Evolutionary conservation across 495 filamentous ascomycete genomes (phyloP).

Genomic region (Neurospora sp.): DNA sequence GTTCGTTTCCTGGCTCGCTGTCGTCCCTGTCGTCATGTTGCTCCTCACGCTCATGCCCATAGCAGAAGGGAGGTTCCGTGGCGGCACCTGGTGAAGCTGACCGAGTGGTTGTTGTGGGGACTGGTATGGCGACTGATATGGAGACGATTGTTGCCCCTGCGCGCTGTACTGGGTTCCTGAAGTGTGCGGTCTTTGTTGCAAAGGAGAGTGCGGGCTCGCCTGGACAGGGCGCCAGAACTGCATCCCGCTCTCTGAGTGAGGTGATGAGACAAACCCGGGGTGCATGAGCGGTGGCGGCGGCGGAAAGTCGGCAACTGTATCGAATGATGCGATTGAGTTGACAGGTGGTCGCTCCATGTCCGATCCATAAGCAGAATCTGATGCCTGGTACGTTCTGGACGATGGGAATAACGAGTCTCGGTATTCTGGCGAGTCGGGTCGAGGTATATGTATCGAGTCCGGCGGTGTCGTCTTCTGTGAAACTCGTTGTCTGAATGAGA

Average conservation of each 20-base stretch:
- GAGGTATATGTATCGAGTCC: slow-evolving; percentile 36
- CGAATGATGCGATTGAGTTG: slow-evolving; percentile 21
- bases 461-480: slow-evolving; percentile 36
- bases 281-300: slow-evolving; percentile 27
- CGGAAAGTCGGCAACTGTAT: slow-evolving; percentile 23
- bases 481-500: slow-evolving; percentile 38
- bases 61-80: slow-evolving; percentile 35
- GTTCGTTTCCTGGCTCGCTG: slow-evolving; percentile 5
- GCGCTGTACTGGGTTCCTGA: slow-evolving; percentile 19
- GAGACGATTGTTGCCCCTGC: not conserved
- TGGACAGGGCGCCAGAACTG: slow-evolving; percentile 45
- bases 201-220: slow-evolving; percentile 44
- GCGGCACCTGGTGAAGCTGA: slow-evolving; percentile 17
- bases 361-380: slow-evolving; percentile 44
- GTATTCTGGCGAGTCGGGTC: slow-evolving; percentile 18
- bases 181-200: slow-evolving; percentile 47
- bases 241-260: slow-evolving; percentile 32
- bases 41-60: slow-evolving; percentile 45
- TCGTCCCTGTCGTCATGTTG: slow-evolving; percentile 27
- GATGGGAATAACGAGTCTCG: slow-evolving; percentile 22
- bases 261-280: slow-evolving; percentile 33
- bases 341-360: slow-evolving; percentile 33
- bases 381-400: slow-evolving; percentile 26
- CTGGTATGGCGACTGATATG: not conserved
- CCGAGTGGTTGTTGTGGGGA: slow-evolving; percentile 2